A percentile compares a stretch with the other conserved stretches of the same genome.
Evolutionary conservation across 2,329 filamentous ascomycete genomes (phyloP).

Genomic region (Curvularia sp.): DNA sequence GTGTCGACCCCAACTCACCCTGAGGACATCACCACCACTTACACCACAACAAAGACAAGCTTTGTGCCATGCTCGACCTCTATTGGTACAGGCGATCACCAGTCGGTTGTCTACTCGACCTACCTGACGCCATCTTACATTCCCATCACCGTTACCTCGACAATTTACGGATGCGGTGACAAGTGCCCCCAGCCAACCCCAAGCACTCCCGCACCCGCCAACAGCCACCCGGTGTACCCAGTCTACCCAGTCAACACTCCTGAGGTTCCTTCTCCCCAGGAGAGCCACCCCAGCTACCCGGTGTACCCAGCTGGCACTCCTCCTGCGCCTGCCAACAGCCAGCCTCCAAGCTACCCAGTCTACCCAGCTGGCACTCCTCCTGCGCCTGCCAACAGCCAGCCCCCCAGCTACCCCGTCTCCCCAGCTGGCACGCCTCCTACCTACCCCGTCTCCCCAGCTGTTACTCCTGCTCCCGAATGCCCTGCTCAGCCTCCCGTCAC

Average conservation of each 20-base stretch:
- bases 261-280: too few relatives aligned
- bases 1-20: constrained; percentile 15
- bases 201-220: not conserved
- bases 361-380: constrained; percentile 1
- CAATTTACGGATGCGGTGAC: constrained; percentile 32
- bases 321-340: not conserved
- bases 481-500: constrained; percentile 38
- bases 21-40: constrained; percentile 28
- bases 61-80: constrained; percentile 50
- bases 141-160: constrained; percentile 40
- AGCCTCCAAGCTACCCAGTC: constrained; percentile 3
- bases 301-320: constrained; percentile 10
- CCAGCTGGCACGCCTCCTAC: constrained; percentile 2
- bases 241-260: constrained; percentile 10
- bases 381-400: not conserved
- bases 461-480: constrained; percentile 26
- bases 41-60: constrained; percentile 41
- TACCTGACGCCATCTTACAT: constrained; percentile 49
- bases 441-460: constrained; percentile 16
- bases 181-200: constrained; percentile 10
- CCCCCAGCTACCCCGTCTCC: constrained; percentile 11
- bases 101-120: constrained; percentile 45
- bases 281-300: not conserved
- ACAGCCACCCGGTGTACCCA: not conserved
- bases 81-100: constrained; percentile 40